Evolutionary conservation across 2,329 filamentous ascomycete species (phyloP).

Genomic region (Boeremia exigua): DNA sequence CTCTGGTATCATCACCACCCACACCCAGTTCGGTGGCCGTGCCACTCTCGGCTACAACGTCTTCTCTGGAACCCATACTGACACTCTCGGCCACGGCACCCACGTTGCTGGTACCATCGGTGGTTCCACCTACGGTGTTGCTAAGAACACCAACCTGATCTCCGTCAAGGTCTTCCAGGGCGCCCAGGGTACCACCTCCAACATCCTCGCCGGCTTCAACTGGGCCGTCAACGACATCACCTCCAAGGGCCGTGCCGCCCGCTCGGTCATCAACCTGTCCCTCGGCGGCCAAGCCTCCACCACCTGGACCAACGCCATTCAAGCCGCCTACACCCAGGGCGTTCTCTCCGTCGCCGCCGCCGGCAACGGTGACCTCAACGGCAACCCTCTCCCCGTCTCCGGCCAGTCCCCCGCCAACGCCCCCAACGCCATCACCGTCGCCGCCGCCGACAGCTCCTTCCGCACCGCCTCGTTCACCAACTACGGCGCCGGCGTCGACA

Average conservation of each 20-base stretch:
- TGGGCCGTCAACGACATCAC: conserved; percentile 33
- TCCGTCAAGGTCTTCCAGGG: conserved; percentile 38
- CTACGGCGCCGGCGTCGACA: conserved; percentile 34
- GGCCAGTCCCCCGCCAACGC: conserved; percentile 35
- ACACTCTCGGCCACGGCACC: conserved; percentile 34
- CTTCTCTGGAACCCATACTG: conserved; percentile 15
- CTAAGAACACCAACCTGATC: conserved; percentile 32
- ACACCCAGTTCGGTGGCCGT: conserved; percentile 47
- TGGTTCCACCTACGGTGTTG: conserved; percentile 26
- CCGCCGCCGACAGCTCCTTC: conserved; percentile 32
- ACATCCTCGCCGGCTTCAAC: conserved; percentile 28
- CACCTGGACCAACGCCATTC: conserved; percentile 35
- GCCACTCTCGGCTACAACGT: conserved; percentile 25
- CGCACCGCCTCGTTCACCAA: conserved; percentile 36
- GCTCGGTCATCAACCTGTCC: conserved; percentile 39
- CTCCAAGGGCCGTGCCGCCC: conserved; percentile 19
- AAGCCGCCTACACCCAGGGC: conserved; percentile 27
- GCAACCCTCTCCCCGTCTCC: conserved; percentile 22
- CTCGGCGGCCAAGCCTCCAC: conserved; percentile 32
- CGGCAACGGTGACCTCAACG: conserved; percentile 32
- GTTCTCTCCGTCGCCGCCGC: conserved; percentile 42
- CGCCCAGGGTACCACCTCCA: conserved; percentile 4
- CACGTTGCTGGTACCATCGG: conserved; percentile 27
- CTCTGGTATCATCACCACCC: conserved; percentile 62
- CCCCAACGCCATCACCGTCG: conserved; percentile 37